Conservation (phyloP, 768 basidiomycete species). For the Xerocomus potaroensis region DNA sequence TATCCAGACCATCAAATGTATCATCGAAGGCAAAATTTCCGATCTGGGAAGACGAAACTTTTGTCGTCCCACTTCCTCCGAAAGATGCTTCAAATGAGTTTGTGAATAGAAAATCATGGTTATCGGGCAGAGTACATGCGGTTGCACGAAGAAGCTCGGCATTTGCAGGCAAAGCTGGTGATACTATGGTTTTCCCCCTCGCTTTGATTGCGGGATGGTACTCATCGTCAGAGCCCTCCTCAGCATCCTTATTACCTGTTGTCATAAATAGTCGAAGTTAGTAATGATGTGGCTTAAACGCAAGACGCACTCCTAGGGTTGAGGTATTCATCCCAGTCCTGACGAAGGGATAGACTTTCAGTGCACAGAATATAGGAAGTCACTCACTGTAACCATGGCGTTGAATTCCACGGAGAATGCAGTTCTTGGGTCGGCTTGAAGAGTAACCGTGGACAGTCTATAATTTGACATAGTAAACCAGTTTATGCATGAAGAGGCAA, state of each 20-base stretch:
- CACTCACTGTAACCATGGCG: conserved; percentile 55
- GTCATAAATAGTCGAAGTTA: background rate
- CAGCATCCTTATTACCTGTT: conserved; percentile 9
- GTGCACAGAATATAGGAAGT: background rate
- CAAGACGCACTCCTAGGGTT: conserved; percentile 41
- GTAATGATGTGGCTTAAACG: background rate
- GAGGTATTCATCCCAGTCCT: conserved; percentile 65
- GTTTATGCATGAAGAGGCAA: background rate
- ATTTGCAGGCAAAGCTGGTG: conserved; percentile 23
- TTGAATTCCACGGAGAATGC: conserved; percentile 58
- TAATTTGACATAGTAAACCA: background rate
- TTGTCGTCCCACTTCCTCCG: conserved; percentile 32
- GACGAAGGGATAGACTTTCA: background rate
- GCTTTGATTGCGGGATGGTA: conserved; percentile 41
- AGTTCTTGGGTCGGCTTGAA: conserved; percentile 47
- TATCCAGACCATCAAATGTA: conserved; percentile 53
- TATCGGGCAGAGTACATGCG: conserved; percentile 64
- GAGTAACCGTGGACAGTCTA: conserved; percentile 50
- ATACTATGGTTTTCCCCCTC: conserved; percentile 26
- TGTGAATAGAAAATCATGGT: conserved; percentile 62
- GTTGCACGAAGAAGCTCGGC: conserved; percentile 48
- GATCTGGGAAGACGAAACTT: conserved; percentile 53
- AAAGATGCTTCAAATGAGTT: conserved; percentile 64
- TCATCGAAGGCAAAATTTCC: conserved; percentile 50
- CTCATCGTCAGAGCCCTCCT: conserved; percentile 44